These are phyloP conservation scores for Cyberlindnera japonica DNA, from an alignment of 805 yeast genomes.

Conservation along the genomic window DNA sequence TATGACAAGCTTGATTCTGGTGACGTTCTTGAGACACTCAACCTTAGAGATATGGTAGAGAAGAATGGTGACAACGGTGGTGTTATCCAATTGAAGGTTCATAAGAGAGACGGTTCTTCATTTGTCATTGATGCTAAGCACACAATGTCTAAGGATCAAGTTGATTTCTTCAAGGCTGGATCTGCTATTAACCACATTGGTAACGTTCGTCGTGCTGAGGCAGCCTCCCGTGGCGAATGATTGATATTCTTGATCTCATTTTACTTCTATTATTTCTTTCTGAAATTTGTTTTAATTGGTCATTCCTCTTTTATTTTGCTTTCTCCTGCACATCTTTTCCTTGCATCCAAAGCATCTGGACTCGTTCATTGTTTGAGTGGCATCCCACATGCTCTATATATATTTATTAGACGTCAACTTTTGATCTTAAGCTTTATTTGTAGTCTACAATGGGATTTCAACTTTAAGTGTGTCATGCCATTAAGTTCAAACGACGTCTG, in stretches of 20 bases:
- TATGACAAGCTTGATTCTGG: constrained; percentile 78
- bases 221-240: constrained; percentile 14
- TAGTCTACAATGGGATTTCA: too few relatives aligned
- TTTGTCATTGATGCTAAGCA: constrained; percentile 78
- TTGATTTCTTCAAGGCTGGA: constrained; percentile 95
- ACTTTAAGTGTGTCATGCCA: too few relatives aligned
- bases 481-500: too few relatives aligned
- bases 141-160: constrained; percentile 95
- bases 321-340: too few relatives aligned
- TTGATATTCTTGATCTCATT: not conserved
- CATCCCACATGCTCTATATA: too few relatives aligned
- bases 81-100: constrained; percentile 61
- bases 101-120: constrained; percentile 67
- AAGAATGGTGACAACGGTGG: constrained; percentile 91
- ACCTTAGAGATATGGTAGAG: constrained; percentile 69
- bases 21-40: constrained; percentile 73
- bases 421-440: too few relatives aligned
- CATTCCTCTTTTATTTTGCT: not conserved
- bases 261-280: not conserved
- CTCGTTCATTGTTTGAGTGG: too few relatives aligned
- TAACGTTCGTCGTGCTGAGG: constrained; percentile 40
- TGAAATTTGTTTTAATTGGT: not conserved
- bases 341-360: too few relatives aligned
- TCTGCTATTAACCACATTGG: constrained; percentile 94
- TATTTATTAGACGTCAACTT: too few relatives aligned